phyloP scores from a whole-genome alignment of 2,329 filamentous ascomycete genomes.

The Monilinia polystroma region DNA sequence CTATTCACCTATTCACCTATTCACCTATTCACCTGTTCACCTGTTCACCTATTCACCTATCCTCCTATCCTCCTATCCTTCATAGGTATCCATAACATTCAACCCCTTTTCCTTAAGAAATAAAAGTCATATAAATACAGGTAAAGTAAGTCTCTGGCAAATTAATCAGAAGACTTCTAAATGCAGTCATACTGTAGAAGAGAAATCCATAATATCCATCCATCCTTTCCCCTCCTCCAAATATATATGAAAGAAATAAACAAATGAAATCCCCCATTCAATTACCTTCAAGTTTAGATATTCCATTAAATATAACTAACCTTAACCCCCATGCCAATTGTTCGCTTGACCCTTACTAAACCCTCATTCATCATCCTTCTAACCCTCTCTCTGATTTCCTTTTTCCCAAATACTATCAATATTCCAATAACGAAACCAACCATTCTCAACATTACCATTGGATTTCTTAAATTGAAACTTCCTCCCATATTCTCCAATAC shows the following conservation, averaged over 20 bases:
- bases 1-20: not conserved
- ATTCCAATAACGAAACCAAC: constrained; percentile 80
- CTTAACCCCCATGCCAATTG: constrained; percentile 94
- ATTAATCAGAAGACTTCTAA: not conserved
- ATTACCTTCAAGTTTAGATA: not conserved
- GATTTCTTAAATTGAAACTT: constrained; percentile 54
- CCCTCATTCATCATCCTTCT: constrained; percentile 64
- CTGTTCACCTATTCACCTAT: not conserved
- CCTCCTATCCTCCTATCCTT: not conserved
- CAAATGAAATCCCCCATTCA: not conserved
- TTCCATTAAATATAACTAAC: constrained; percentile 81
- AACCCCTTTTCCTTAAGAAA: not conserved
- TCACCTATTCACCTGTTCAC: too few relatives aligned
- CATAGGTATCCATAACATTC: not conserved
- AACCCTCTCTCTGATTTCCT: constrained; percentile 72
- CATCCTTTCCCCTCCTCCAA: not conserved
- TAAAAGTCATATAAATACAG: constrained; percentile 16
- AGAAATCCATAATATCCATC: not conserved
- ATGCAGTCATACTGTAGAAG: not conserved
- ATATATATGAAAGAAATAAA: not conserved
- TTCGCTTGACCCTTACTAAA: constrained; percentile 53
- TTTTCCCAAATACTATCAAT: constrained; percentile 70
- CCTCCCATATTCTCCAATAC: constrained; percentile 52
- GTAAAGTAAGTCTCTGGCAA: not conserved
- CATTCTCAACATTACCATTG: constrained; percentile 57